These are phyloP conservation scores for Boletus smithii DNA, from an alignment of 1,284 basidiomycete species.

Conservation along the genomic window DNA sequence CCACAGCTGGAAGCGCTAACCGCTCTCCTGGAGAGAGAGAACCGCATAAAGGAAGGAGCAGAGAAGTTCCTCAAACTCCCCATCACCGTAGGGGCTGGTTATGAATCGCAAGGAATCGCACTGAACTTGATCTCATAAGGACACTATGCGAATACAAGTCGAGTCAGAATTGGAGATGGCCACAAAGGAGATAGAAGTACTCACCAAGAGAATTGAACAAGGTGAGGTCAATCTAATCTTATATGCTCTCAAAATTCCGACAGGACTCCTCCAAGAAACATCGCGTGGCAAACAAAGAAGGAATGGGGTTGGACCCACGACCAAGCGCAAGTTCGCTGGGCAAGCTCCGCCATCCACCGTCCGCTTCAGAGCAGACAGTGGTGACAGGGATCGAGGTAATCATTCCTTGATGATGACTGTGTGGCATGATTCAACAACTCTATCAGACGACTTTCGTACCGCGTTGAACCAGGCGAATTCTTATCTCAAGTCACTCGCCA, in stretches of 20 bases:
- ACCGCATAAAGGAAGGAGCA: constrained; percentile 81
- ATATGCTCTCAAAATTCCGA: not conserved
- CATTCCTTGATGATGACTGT: not conserved
- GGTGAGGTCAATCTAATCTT: constrained; percentile 39
- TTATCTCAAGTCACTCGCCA: constrained; percentile 52
- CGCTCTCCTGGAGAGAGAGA: constrained; percentile 65
- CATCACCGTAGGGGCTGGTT: constrained; percentile 46
- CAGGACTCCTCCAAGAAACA: constrained; percentile 32
- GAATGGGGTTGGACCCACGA: constrained; percentile 28
- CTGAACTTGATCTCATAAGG: constrained; percentile 40
- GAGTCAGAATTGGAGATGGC: constrained; percentile 75
- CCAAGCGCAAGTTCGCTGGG: constrained; percentile 42
- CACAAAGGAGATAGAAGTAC: constrained; percentile 63
- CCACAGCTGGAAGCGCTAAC: constrained; percentile 67
- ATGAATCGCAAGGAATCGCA: not conserved
- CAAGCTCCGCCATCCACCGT: constrained; percentile 28
- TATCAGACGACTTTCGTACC: constrained; percentile 65
- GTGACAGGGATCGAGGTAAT: constrained; percentile 38
- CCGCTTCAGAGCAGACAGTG: constrained; percentile 35
- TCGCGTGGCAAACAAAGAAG: constrained; percentile 40
- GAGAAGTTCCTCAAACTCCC: constrained; percentile 75
- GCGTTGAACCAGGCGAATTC: constrained; percentile 59
- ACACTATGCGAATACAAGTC: constrained; percentile 65
- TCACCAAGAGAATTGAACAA: constrained; percentile 60
- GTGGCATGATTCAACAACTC: constrained; percentile 9